phyloP scores from a whole-genome alignment of 2,329 filamentous ascomycete species.

The Neurospora sp. region DNA sequence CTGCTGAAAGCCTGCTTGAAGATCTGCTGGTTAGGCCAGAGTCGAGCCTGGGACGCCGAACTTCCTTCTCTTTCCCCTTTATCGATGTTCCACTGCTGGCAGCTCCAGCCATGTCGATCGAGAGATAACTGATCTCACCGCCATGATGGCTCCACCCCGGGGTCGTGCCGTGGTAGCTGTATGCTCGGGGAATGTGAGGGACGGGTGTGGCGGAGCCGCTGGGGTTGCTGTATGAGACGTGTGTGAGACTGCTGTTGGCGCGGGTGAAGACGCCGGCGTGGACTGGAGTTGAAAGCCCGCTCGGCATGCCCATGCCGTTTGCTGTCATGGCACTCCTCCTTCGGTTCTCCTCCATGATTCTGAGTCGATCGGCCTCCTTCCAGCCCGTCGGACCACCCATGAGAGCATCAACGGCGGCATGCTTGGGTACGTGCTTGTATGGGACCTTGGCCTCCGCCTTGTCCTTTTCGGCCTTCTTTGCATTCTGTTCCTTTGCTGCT shows the following conservation, averaged over 20 bases:
- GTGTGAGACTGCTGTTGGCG: constrained; percentile 36
- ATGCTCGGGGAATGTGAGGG: constrained; percentile 29
- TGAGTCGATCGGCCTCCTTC: constrained; percentile 35
- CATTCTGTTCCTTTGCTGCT: constrained; percentile 44
- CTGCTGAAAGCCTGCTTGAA: constrained; percentile 27
- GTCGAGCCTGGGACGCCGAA: constrained; percentile 24
- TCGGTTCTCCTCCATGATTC: constrained; percentile 40
- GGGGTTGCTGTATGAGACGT: constrained; percentile 32
- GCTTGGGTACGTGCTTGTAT: constrained; percentile 52
- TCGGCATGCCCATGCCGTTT: constrained; percentile 21
- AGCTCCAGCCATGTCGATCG: constrained; percentile 7
- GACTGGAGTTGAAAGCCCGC: constrained; percentile 18
- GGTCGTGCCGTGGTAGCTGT: constrained; percentile 33
- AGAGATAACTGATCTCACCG: constrained; percentile 23
- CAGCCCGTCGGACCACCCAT: constrained; percentile 42
- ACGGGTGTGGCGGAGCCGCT: constrained; percentile 29
- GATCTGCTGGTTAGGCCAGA: constrained; percentile 26
- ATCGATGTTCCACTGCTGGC: constrained; percentile 14
- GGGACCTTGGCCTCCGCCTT: constrained; percentile 34
- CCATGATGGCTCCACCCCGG: constrained; percentile 21
- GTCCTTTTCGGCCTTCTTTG: constrained; percentile 36
- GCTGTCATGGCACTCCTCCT: constrained; percentile 38
- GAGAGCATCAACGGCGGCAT: constrained; percentile 49
- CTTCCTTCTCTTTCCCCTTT: constrained; percentile 39
- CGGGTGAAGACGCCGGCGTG: constrained; percentile 31